phyloP scores from a whole-genome alignment of 306 rosid genomes.

The Arachis hypogaea region DNA sequence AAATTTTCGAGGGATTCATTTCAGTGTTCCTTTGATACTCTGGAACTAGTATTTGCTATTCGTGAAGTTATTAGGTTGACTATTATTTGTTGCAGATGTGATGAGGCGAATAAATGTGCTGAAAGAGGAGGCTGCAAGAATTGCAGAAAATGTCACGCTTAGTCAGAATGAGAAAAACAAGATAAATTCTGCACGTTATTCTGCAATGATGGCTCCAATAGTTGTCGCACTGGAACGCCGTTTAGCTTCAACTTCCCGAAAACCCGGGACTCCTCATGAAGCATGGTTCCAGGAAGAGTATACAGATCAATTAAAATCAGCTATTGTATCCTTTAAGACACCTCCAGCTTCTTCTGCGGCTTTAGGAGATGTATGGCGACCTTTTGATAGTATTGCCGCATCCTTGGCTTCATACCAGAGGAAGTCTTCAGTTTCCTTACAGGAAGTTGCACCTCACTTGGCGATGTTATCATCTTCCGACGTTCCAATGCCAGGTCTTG shows the following conservation, averaged over 20 bases:
- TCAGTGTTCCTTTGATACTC: conserved; percentile 24
- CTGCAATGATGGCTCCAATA: conserved; percentile 99
- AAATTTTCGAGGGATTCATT: conserved; percentile 29
- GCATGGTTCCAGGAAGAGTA: conserved; percentile 93
- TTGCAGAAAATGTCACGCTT: conserved; percentile 88
- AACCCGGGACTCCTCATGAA: conserved; percentile 97
- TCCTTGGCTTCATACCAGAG: conserved; percentile 93
- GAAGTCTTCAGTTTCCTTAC: conserved; percentile 80
- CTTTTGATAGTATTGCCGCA: conserved; percentile 87
- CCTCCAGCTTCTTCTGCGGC: conserved; percentile 82
- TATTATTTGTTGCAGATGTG: conserved; percentile 72
- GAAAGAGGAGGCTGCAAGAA: conserved; percentile 92
- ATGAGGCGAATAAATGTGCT: conserved; percentile 88
- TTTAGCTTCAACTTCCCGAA: conserved; percentile 88
- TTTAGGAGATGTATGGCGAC: conserved; percentile 86
- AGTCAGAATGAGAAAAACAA: conserved; percentile 90
- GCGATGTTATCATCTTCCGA: conserved; percentile 81
- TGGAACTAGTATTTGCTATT: conserved; percentile 24
- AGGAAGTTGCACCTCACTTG: conserved; percentile 86
- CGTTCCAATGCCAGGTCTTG: conserved; percentile 98
- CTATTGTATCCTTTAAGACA: conserved; percentile 71
- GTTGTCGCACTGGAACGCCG: conserved; percentile 97
- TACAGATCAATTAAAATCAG: conserved; percentile 70
- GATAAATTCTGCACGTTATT: conserved; percentile 93
- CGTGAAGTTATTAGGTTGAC: conserved; percentile 34